Evolutionary conservation across 257 asterid species (phyloP).

Genomic region (Striga asiatica): DNA sequence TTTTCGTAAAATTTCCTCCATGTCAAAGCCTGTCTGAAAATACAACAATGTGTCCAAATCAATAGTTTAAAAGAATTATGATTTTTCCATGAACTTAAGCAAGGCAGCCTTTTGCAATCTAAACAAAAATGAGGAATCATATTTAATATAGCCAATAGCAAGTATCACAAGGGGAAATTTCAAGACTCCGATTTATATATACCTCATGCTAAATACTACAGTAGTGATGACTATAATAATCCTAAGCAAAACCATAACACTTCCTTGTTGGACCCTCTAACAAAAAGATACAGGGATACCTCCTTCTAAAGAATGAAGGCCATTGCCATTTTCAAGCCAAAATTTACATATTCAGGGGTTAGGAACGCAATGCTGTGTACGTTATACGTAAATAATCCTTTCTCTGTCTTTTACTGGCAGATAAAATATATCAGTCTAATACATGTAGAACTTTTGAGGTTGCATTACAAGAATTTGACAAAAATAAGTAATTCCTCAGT

Average conservation of each 20-base stretch:
- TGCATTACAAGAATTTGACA: not conserved
- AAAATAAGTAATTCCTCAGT: not conserved
- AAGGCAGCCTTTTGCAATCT: too few relatives aligned
- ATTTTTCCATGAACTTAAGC: too few relatives aligned
- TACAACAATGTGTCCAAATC: slow-evolving; percentile 20
- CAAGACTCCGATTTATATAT: too few relatives aligned
- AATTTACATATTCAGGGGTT: not conserved
- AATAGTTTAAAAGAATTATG: slow-evolving; percentile 12
- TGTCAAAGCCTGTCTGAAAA: slow-evolving; percentile 80
- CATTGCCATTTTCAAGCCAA: not conserved
- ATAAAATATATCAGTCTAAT: not conserved
- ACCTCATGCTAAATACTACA: not conserved
- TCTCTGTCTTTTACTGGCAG: not conserved
- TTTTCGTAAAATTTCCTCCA: slow-evolving; percentile 77
- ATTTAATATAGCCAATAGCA: too few relatives aligned
- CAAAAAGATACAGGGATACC: not conserved
- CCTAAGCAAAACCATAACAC: too few relatives aligned
- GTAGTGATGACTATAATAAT: too few relatives aligned
- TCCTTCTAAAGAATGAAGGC: not conserved
- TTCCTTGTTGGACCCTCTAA: too few relatives aligned
- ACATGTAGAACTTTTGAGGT: not conserved
- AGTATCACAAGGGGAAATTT: too few relatives aligned
- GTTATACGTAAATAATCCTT: not conserved
- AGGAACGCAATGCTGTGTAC: not conserved
- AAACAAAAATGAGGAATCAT: too few relatives aligned